phyloP scores from a whole-genome alignment of 2,329 filamentous ascomycete genomes.

The Aspergillus candidus region DNA sequence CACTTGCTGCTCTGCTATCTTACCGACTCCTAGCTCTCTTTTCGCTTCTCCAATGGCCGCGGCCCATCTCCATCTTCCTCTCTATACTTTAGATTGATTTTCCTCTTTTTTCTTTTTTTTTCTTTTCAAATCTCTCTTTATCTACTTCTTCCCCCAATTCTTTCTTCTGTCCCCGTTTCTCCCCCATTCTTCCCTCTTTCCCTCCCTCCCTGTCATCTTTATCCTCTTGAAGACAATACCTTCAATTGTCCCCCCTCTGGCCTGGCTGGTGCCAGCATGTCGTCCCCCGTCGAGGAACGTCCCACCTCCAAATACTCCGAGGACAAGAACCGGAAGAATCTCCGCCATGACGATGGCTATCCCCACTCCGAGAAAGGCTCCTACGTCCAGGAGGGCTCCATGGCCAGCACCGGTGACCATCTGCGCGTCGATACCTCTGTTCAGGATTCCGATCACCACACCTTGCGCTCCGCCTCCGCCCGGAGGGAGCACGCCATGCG shows the following conservation, averaged over 20 bases:
- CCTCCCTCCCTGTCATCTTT: background rate
- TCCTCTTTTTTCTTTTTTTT: no score
- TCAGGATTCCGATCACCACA: conserved; percentile 10
- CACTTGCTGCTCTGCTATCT: no score
- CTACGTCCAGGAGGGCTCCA: conserved; percentile 21
- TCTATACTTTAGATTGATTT: no score
- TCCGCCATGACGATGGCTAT: conserved; percentile 19
- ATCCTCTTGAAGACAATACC: background rate
- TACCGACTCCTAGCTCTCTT: no score
- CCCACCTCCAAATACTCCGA: conserved; percentile 21
- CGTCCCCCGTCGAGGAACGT: conserved; percentile 28
- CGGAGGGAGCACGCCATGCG: conserved; percentile 55
- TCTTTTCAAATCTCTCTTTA: no score
- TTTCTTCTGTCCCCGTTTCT: background rate
- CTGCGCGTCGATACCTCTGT: conserved; percentile 25
- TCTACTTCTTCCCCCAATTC: background rate
- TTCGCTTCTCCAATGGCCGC: no score
- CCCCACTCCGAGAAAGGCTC: conserved; percentile 28
- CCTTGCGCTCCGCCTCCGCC: conserved; percentile 47
- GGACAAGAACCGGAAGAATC: conserved; percentile 17
- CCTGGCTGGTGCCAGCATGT: conserved; percentile 31
- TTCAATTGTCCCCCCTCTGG: conserved; percentile 4
- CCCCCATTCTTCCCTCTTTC: background rate
- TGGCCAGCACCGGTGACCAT: conserved; percentile 6
- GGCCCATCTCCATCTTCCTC: no score